Conservation (phyloP, 768 basidiomycete species). For the Sporobolomyces roseus region DNA sequence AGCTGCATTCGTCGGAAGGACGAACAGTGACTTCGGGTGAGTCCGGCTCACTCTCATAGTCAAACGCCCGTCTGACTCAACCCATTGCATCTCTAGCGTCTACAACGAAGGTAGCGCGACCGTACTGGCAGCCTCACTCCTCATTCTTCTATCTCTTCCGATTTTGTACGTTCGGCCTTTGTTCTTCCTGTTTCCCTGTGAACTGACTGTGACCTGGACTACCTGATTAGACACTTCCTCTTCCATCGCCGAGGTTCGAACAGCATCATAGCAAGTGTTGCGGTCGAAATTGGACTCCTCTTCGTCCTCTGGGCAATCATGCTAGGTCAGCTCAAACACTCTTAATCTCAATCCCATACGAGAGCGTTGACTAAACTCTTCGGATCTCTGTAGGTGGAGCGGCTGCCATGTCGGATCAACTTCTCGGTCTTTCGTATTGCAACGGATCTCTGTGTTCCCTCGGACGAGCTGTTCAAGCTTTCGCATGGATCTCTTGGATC, state of each 20-base stretch:
- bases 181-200: neutral
- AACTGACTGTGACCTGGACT: neutral
- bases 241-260: constrained; percentile 9
- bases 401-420: constrained; percentile 12
- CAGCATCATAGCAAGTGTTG: neutral
- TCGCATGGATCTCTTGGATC: constrained; percentile 33
- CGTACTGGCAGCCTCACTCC: constrained; percentile 10
- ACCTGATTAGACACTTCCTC: constrained; percentile 11
- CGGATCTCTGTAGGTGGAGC: constrained; percentile 4
- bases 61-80: neutral
- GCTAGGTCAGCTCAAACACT: constrained; percentile 15
- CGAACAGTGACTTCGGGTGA: constrained; percentile 3
- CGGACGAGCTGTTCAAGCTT: constrained; percentile 18
- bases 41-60: neutral
- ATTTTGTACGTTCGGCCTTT: neutral
- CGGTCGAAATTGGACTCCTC: constrained; percentile 17
- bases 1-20: constrained; percentile 20
- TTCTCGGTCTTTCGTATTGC: neutral
- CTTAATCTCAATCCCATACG: too few species aligned
- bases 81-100: neutral
- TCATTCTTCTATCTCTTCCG: constrained; percentile 9
- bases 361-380: too few species aligned
- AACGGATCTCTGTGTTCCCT: neutral
- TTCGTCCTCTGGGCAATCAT: constrained; percentile 18
- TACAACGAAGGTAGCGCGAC: constrained; percentile 3